Evolutionary conservation across 2,329 filamentous ascomycete genomes (phyloP).

Genomic region (Colletotrichum trifolii): DNA sequence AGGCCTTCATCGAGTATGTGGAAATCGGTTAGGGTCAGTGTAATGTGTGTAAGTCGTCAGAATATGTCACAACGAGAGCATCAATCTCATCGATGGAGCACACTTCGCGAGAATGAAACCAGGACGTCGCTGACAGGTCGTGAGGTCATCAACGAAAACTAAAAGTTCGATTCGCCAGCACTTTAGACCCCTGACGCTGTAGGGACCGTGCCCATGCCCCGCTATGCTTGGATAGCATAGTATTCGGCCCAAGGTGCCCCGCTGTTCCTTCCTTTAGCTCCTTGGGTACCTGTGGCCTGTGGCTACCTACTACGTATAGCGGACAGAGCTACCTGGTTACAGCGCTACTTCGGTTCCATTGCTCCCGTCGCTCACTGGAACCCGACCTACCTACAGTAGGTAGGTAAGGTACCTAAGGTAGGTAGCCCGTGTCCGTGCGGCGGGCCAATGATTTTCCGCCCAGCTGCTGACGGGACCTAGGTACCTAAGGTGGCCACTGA

Average conservation of each 20-base stretch:
- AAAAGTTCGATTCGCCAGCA: slow-evolving; percentile 35
- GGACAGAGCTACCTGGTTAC: no score
- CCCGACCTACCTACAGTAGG: no score
- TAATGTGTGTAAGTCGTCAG: not conserved
- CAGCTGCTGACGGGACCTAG: no score
- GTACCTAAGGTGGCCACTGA: no score
- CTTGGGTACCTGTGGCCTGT: no score
- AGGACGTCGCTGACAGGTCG: slow-evolving; percentile 34
- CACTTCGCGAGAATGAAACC: slow-evolving; percentile 10
- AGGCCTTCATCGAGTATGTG: slow-evolving; percentile 27
- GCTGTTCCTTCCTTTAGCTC: no score
- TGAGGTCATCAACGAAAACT: slow-evolving; percentile 38
- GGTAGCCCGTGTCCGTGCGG: no score
- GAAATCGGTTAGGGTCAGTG: not conserved
- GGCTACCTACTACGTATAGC: no score
- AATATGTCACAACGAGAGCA: slow-evolving; percentile 1
- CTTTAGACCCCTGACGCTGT: slow-evolving; percentile 28
- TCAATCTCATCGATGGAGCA: slow-evolving; percentile 11
- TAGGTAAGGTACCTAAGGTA: no score
- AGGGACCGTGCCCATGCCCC: slow-evolving; percentile 30
- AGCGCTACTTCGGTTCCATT: no score
- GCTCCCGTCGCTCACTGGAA: no score
- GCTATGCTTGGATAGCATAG: slow-evolving; percentile 25
- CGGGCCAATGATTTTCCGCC: slow-evolving; percentile 36
- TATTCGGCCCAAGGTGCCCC: slow-evolving; percentile 11